A percentile compares a stretch with the other conserved stretches of the same genome.
Evolutionary conservation across 2,329 filamentous ascomycete species (phyloP).

Genomic region (Cryphonectria naterciae): DNA sequence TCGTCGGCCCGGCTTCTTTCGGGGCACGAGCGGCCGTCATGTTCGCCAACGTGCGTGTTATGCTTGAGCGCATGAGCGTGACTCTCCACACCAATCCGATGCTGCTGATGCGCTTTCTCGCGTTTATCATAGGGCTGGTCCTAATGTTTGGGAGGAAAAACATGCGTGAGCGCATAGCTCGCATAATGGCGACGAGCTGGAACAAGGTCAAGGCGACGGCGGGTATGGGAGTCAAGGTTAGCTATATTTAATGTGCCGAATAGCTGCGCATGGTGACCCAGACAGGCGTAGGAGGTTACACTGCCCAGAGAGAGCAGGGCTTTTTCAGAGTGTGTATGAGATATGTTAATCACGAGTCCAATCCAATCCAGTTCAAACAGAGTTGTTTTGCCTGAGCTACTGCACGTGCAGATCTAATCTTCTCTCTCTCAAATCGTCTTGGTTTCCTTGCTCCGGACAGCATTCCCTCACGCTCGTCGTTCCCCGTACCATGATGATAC

Average conservation of each 20-base stretch:
- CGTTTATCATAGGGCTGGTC: slow-evolving; percentile 80
- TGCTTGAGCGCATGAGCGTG: slow-evolving; percentile 55
- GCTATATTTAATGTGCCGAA: slow-evolving; percentile 72
- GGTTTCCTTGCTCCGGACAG: neutral
- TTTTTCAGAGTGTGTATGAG: slow-evolving; percentile 21
- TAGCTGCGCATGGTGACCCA: neutral
- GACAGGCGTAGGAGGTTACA: slow-evolving; percentile 9
- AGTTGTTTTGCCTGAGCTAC: slow-evolving; percentile 17
- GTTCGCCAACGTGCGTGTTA: slow-evolving; percentile 53
- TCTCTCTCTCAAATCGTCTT: neutral
- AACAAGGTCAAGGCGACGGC: slow-evolving; percentile 81
- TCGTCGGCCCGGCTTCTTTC: slow-evolving; percentile 42
- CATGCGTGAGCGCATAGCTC: slow-evolving; percentile 73
- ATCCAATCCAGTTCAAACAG: neutral
- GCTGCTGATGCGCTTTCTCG: slow-evolving; percentile 64
- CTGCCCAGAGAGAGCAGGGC: neutral
- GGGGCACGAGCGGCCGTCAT: slow-evolving; percentile 56
- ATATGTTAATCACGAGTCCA: slow-evolving; percentile 18
- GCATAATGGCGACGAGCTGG: slow-evolving; percentile 73
- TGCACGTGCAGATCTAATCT: neutral
- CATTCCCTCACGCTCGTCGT: neutral
- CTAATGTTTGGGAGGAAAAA: slow-evolving; percentile 75
- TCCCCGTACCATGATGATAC: neutral
- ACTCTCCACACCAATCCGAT: slow-evolving; percentile 61
- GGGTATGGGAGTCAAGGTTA: slow-evolving; percentile 97